Base-by-base conservation (phyloP, 2,329 filamentous ascomycete species). In the Cercospora canescens region DNA sequence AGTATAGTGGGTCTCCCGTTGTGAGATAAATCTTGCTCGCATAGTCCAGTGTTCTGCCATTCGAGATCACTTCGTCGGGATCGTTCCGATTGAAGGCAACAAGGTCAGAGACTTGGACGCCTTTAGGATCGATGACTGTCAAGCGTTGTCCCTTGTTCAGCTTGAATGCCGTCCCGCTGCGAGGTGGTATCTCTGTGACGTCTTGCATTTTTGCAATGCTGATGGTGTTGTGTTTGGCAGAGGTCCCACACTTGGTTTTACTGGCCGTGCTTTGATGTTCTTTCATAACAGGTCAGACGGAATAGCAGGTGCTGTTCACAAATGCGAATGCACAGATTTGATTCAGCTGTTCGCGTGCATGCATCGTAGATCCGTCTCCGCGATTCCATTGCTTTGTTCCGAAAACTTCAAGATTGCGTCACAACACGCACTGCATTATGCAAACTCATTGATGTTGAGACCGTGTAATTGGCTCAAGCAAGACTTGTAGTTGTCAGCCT, bases 11-110 rank as follows among this genome's bases (percentile, higher is more conserved):
- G 41, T 72, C 69, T 16, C 68, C 67, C 1, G 66, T 71, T 34
- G 63, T 69, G 6, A 72, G 63, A 58, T 67, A 72, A 8, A 72
- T 67, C 21, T 66, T 60, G 45, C 70, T 68, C 6, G 70, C 69
- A 32, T 72, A 72, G 64, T 72, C 70, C 45, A 72, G 64, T 6
- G 70, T 71, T 16, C 70, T 67, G 45, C 70, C 70, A 35, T 70
- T 71, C 5, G 67, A 70, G 37, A 72, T 67, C 14, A 70, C 66
- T 62, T 72, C 70, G 7, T 66, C 32, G 1, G 63, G 37, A 41
- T 72, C 70, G 18, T 67, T 54, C n/a, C 64, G 60, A 37, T 69
- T 71, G 55, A 65, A 71, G 35, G 69, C 70, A 3, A 70, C 63
- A 11, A 72, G 62, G 8, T 72, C 70, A 16, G 66, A 69, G 24